Evolutionary conservation across 2,329 filamentous ascomycete species (phyloP).

Genomic region (Scortechinia acanthostroma): DNA sequence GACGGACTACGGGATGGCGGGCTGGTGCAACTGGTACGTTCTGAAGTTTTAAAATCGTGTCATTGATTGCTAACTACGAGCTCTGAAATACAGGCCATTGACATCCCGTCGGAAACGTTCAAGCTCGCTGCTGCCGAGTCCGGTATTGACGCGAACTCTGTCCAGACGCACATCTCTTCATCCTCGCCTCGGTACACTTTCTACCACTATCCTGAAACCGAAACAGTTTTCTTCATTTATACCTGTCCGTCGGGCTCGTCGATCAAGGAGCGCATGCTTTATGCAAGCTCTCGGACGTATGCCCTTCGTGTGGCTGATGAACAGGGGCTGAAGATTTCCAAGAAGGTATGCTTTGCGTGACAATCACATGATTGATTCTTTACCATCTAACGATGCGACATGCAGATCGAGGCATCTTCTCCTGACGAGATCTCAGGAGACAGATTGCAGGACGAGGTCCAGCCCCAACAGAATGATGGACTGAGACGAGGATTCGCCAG

Average conservation of each 20-base stretch:
- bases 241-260: conserved; percentile 52
- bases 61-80: conserved; percentile 4
- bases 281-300: conserved; percentile 46
- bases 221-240: conserved; percentile 50
- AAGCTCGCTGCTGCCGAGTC: conserved; percentile 35
- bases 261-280: conserved; percentile 61
- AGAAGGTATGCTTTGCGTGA: conserved; percentile 31
- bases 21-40: conserved; percentile 32
- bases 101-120: conserved; percentile 42
- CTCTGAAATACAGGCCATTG: conserved; percentile 24
- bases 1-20: conserved; percentile 24
- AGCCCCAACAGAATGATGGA: conserved; percentile 33
- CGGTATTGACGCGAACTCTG: conserved; percentile 27
- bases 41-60: conserved; percentile 2
- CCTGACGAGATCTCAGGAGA: conserved; percentile 46
- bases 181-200: conserved; percentile 52
- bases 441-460: conserved; percentile 42
- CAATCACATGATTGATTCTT: neutral
- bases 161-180: conserved; percentile 36
- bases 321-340: conserved; percentile 45
- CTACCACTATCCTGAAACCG: conserved; percentile 40
- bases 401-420: conserved; percentile 46
- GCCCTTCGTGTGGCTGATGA: conserved; percentile 44
- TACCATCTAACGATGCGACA: too few species aligned
- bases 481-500: conserved; percentile 47